A percentile compares a stretch with the other conserved stretches of the same genome.
Evolutionary conservation across 2,329 filamentous ascomycete species (phyloP).

Genomic region (Graphiopsis chlorocephala): DNA sequence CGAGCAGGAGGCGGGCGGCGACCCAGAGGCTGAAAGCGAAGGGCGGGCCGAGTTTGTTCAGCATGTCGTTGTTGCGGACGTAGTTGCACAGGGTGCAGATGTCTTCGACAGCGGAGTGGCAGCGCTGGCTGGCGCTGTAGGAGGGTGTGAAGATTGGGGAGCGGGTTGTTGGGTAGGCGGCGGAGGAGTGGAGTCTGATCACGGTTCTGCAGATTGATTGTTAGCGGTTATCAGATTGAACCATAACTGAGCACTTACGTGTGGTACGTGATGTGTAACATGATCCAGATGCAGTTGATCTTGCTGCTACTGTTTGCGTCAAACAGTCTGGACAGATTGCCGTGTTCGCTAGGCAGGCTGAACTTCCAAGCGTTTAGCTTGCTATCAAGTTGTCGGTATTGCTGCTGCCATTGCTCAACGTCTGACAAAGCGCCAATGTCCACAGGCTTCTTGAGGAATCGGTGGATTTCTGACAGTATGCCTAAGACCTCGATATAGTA

Average conservation of each 20-base stretch:
- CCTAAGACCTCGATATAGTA: conserved; percentile 89
- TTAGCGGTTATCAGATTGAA: background rate
- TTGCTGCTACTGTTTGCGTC: conserved; percentile 60
- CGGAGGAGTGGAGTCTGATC: conserved; percentile 86
- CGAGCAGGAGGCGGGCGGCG: conserved; percentile 78
- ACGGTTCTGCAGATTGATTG: conserved; percentile 55
- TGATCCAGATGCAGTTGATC: conserved; percentile 80
- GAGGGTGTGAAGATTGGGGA: conserved; percentile 88
- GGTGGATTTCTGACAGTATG: conserved; percentile 82
- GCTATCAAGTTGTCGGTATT: conserved; percentile 80
- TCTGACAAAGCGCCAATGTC: conserved; percentile 82
- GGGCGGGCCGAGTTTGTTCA: conserved; percentile 79
- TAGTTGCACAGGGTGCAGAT: conserved; percentile 76
- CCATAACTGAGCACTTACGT: conserved; percentile 52
- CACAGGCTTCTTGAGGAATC: conserved; percentile 83
- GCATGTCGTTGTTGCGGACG: conserved; percentile 69
- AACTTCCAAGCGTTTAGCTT: conserved; percentile 81
- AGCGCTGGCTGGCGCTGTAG: conserved; percentile 79
- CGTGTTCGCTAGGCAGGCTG: conserved; percentile 76
- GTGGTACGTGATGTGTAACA: conserved; percentile 87
- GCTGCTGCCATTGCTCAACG: conserved; percentile 84
- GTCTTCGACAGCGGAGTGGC: conserved; percentile 77
- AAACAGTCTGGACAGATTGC: conserved; percentile 77
- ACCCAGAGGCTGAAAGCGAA: conserved; percentile 95
- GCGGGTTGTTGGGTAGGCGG: conserved; percentile 84